phyloP scores from a whole-genome alignment of 75 land plant species.

The Cryptomeria japonica region DNA sequence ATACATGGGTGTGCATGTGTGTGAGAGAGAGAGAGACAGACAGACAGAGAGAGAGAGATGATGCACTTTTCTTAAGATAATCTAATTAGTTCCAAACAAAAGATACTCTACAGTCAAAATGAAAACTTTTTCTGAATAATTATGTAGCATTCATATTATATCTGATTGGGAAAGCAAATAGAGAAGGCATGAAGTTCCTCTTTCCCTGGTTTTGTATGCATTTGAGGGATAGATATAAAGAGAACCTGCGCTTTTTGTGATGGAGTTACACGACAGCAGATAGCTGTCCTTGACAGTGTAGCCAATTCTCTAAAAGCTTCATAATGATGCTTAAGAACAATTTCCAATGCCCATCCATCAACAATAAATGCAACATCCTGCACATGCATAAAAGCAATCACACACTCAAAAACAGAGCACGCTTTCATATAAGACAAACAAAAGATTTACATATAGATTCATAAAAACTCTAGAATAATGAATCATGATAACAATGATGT shows the following conservation, averaged over 20 bases:
- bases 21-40: too few species aligned
- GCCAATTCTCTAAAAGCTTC: constrained; percentile 86
- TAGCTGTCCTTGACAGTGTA: constrained; percentile 84
- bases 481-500: neutral
- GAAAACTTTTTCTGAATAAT: neutral
- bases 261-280: constrained; percentile 99
- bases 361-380: constrained; percentile 99
- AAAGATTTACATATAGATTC: neutral
- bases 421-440: neutral
- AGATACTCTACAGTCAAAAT: neutral
- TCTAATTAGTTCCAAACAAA: neutral
- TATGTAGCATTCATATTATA: neutral
- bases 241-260: constrained; percentile 97
- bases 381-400: constrained; percentile 3
- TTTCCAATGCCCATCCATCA: constrained; percentile 97
- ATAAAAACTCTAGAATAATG: neutral
- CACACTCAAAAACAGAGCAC: neutral
- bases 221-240: neutral
- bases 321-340: constrained; percentile 66
- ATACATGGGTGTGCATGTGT: too few species aligned
- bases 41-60: too few species aligned
- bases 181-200: neutral
- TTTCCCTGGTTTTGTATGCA: neutral
- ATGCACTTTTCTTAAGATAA: too few species aligned
- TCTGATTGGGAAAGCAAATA: neutral